Evolutionary conservation across 2,329 filamentous ascomycete species (phyloP).

Genomic region (Kalmusia sp.): DNA sequence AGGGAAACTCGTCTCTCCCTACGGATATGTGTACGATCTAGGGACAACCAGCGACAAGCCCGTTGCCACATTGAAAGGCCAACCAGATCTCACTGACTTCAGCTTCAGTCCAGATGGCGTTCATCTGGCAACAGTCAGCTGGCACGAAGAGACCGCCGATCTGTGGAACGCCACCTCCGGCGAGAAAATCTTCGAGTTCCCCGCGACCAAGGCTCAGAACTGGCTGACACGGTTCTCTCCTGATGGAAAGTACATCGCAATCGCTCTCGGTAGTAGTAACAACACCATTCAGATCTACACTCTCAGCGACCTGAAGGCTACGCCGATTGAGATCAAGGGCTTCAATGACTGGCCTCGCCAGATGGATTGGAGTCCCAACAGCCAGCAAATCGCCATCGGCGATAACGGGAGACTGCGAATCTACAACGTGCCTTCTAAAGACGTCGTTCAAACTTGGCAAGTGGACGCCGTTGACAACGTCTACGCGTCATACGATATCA

Average conservation of each 20-base stretch:
- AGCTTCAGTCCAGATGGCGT: slow-evolving; percentile 12
- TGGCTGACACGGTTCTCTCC: slow-evolving; percentile 15
- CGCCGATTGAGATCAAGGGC: slow-evolving; percentile 5
- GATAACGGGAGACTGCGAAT: slow-evolving; percentile 3
- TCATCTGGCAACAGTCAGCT: slow-evolving; percentile 9
- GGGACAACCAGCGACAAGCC: background rate
- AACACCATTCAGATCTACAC: slow-evolving; percentile 14
- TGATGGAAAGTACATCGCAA: slow-evolving; percentile 12
- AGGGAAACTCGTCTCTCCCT: slow-evolving; percentile 5
- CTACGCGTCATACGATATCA: background rate
- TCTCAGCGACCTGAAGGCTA: slow-evolving; percentile 7
- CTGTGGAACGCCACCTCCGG: slow-evolving; percentile 17
- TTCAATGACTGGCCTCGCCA: slow-evolving; percentile 12
- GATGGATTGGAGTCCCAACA: slow-evolving; percentile 12
- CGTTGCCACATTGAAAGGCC: slow-evolving; percentile 6
- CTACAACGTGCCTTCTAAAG: background rate
- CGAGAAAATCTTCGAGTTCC: slow-evolving; percentile 11
- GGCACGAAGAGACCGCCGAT: slow-evolving; percentile 3
- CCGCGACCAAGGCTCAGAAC: slow-evolving; percentile 5
- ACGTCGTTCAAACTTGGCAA: slow-evolving; percentile 14
- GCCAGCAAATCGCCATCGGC: slow-evolving; percentile 6
- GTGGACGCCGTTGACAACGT: background rate
- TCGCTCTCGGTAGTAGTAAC: slow-evolving; percentile 7
- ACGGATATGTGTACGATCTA: slow-evolving; percentile 11
- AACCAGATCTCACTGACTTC: slow-evolving; percentile 5